These are phyloP conservation scores for Magnusiomyces paraingens DNA, from an alignment of 1,139 yeast genomes.

Conservation along the genomic window DNA sequence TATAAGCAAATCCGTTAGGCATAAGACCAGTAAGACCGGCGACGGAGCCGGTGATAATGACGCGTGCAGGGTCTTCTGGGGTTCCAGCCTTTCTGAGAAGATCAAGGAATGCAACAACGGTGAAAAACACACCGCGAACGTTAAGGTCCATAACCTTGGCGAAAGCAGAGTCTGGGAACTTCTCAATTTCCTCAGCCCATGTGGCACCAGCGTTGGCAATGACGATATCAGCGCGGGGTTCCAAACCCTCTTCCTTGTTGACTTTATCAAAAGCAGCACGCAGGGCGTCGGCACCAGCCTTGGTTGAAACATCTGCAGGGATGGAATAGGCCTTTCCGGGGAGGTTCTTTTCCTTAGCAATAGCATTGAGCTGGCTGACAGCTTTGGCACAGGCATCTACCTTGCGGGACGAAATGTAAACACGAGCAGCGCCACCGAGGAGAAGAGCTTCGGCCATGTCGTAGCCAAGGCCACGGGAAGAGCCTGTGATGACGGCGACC, in stretches of 20 bases:
- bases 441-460: slow-evolving; percentile 62
- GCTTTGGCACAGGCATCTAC: slow-evolving; percentile 58
- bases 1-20: slow-evolving; percentile 65
- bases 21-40: slow-evolving; percentile 40
- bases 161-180: slow-evolving; percentile 57
- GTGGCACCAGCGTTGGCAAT: slow-evolving; percentile 78
- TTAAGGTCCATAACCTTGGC: slow-evolving; percentile 61
- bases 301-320: slow-evolving; percentile 55
- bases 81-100: slow-evolving; percentile 51
- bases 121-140: slow-evolving; percentile 62
- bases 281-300: slow-evolving; percentile 46
- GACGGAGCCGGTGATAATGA: slow-evolving; percentile 62
- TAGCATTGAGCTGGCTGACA: slow-evolving; percentile 43
- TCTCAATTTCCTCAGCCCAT: slow-evolving; percentile 65
- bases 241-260: slow-evolving; percentile 27
- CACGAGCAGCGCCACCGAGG: slow-evolving; percentile 55
- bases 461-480: slow-evolving; percentile 69
- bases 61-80: slow-evolving; percentile 55
- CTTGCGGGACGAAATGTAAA: slow-evolving; percentile 64
- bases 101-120: slow-evolving; percentile 58
- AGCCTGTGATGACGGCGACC: slow-evolving; percentile 71
- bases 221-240: slow-evolving; percentile 49
- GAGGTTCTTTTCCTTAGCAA: slow-evolving; percentile 40
- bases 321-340: slow-evolving; percentile 45
- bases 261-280: slow-evolving; percentile 39